Evolutionary conservation across 805 yeast species (phyloP).

Genomic region (Starmerella lactis-condensi): DNA sequence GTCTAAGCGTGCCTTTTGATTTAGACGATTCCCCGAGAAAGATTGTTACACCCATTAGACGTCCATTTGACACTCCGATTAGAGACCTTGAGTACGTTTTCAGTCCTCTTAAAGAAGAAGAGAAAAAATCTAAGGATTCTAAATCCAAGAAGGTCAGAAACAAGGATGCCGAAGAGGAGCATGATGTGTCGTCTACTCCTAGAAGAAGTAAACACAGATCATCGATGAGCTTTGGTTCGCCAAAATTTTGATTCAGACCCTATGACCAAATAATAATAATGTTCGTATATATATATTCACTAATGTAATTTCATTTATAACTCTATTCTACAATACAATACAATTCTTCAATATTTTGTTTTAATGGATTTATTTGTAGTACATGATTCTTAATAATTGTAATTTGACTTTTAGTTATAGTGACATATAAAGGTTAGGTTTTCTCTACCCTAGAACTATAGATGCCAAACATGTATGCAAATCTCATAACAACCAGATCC

Average conservation of each 20-base stretch:
- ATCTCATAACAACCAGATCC: constrained; percentile 73
- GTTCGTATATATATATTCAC: not conserved
- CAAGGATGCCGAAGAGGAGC: no score
- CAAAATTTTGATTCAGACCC: no score
- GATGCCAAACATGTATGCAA: constrained; percentile 73
- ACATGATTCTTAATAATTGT: not conserved
- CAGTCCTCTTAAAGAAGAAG: constrained; percentile 16
- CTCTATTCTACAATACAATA: no score
- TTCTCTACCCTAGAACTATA: no score
- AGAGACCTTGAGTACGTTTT: constrained; percentile 17
- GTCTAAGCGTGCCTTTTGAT: constrained; percentile 6
- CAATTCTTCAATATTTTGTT: not conserved
- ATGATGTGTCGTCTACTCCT: no score
- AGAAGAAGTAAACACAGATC: no score
- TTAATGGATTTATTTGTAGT: not conserved
- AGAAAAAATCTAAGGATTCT: no score
- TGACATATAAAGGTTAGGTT: no score
- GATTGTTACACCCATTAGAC: constrained; percentile 16
- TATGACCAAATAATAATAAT: no score
- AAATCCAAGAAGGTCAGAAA: no score
- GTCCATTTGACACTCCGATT: constrained; percentile 19
- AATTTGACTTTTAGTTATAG: no score
- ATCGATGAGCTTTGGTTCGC: constrained; percentile 14
- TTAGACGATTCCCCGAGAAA: constrained; percentile 7
- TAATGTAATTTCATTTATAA: not conserved